A percentile compares a stretch with the other conserved stretches of the same genome.
Conservation (phyloP, 371 early-diverging fungal species). For the Syncephalastrum monosporum region DNA sequence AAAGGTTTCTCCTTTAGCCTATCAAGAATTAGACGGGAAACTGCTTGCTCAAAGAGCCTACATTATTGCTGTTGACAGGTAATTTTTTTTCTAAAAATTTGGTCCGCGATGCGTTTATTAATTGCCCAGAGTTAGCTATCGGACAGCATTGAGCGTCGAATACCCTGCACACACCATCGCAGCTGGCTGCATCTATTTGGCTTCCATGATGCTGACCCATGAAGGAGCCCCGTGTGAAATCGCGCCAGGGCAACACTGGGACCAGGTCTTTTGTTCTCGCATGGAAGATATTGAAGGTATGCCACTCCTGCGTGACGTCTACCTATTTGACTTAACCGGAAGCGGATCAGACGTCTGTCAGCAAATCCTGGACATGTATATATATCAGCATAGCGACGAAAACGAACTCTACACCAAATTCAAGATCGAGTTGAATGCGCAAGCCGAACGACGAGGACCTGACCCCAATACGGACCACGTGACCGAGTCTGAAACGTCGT, state of each 20-base stretch:
- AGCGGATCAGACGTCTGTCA: slow-evolving; percentile 50
- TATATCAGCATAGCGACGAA: slow-evolving; percentile 33
- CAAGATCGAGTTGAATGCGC: slow-evolving; percentile 57
- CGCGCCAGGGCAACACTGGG: slow-evolving; percentile 35
- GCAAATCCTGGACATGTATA: slow-evolving; percentile 57
- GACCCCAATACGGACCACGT: slow-evolving; percentile 34
- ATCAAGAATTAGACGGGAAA: slow-evolving; percentile 40
- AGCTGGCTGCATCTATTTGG: slow-evolving; percentile 61
- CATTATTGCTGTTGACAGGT: slow-evolving; percentile 54
- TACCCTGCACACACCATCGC: slow-evolving; percentile 67
- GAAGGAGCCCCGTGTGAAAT: slow-evolving; percentile 25
- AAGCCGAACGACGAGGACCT: slow-evolving; percentile 34
- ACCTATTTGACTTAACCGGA: too few species aligned
- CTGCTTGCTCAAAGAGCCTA: slow-evolving; percentile 52
- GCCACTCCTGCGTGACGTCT: slow-evolving; percentile 11
- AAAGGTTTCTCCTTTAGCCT: slow-evolving; percentile 5
- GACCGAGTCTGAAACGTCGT: slow-evolving; percentile 21
- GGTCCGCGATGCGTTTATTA: background rate
- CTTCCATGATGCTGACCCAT: slow-evolving; percentile 42
- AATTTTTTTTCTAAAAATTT: too few species aligned
- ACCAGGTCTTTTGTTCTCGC: slow-evolving; percentile 46
- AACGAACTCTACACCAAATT: slow-evolving; percentile 44
- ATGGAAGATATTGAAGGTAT: slow-evolving; percentile 57
- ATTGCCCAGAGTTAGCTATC: slow-evolving; percentile 40
- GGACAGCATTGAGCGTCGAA: slow-evolving; percentile 56